Evolutionary conservation across 305 asterid genomes (phyloP).

Genomic region (Rubia occidens): DNA sequence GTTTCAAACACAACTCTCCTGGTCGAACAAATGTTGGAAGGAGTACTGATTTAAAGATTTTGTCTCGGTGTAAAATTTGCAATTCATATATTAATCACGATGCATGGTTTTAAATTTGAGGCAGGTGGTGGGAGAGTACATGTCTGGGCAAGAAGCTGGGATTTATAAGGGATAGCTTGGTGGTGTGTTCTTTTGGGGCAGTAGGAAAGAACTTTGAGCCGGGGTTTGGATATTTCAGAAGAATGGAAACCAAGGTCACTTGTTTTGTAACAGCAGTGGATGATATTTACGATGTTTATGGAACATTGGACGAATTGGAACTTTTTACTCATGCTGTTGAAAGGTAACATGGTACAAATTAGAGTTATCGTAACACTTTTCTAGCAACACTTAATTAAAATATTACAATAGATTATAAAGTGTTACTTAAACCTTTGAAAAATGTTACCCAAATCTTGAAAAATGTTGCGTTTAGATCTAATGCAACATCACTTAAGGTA

Average conservation of each 20-base stretch:
- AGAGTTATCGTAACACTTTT: no score
- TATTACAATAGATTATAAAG: no score
- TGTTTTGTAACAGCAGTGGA: conserved; percentile 26
- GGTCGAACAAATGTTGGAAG: no score
- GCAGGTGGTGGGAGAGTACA: conserved; percentile 42
- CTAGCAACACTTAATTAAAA: no score
- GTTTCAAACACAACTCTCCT: no score
- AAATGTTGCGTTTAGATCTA: no score
- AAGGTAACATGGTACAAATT: conserved; percentile 17
- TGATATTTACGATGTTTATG: conserved; percentile 36
- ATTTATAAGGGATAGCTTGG: conserved; percentile 34
- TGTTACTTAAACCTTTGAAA: no score
- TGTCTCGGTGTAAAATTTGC: no score
- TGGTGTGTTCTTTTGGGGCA: conserved; percentile 30
- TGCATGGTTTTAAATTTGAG: no score
- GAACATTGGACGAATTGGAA: conserved; percentile 30
- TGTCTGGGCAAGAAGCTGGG: conserved; percentile 24
- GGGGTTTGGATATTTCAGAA: conserved; percentile 17
- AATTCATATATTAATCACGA: no score
- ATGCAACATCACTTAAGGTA: no score
- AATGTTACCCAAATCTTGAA: no score
- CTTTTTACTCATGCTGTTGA: conserved; percentile 26
- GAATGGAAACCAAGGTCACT: conserved; percentile 16
- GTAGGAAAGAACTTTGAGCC: conserved; percentile 19
- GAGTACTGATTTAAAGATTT: not conserved